Percentiles rank a stretch among this genome's conserved stretches.
Conservation (phyloP, 2,329 filamentous ascomycete species). For the Cladophialophora psammophila region DNA sequence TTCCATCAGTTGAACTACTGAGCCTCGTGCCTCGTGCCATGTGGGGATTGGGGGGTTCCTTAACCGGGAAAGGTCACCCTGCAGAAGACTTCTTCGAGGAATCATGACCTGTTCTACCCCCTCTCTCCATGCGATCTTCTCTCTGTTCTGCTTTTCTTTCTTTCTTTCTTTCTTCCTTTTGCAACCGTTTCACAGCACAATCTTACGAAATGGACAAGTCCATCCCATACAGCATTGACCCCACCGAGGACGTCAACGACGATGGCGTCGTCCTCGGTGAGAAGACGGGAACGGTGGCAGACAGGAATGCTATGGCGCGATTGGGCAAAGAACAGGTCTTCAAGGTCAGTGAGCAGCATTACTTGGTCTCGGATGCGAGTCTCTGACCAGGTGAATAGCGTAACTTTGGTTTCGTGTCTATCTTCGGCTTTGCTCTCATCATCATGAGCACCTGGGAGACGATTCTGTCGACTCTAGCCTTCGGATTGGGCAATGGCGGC, state of each 20-base stretch:
- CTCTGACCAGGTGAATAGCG: slow-evolving; percentile 43
- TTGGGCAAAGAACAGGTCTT: slow-evolving; percentile 51
- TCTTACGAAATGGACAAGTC: slow-evolving; percentile 28
- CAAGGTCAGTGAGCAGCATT: slow-evolving; percentile 40
- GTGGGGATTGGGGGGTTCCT: neutral
- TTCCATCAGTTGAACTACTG: neutral
- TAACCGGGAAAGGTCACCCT: slow-evolving; percentile 3
- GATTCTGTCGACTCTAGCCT: slow-evolving; percentile 47
- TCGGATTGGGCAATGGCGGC: slow-evolving; percentile 55
- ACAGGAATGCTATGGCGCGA: slow-evolving; percentile 30
- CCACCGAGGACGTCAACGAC: slow-evolving; percentile 24
- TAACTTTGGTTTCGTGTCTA: slow-evolving; percentile 56
- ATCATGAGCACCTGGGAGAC: slow-evolving; percentile 55
- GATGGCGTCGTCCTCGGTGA: slow-evolving; percentile 30
- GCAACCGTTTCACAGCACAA: neutral
- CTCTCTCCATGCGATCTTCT: neutral
- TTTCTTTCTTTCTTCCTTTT: slow-evolving; percentile 10
- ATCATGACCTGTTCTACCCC: neutral
- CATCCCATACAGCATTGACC: slow-evolving; percentile 22
- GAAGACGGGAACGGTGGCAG: slow-evolving; percentile 32
- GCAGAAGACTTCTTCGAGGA: slow-evolving; percentile 4
- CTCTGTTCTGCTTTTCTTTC: neutral
- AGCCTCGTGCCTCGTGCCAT: slow-evolving; percentile 1
- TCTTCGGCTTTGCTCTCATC: slow-evolving; percentile 55
- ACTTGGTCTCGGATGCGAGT: neutral